Base-by-base conservation (phyloP, 2,329 filamentous ascomycete species). In the Fusarium humuli region DNA sequence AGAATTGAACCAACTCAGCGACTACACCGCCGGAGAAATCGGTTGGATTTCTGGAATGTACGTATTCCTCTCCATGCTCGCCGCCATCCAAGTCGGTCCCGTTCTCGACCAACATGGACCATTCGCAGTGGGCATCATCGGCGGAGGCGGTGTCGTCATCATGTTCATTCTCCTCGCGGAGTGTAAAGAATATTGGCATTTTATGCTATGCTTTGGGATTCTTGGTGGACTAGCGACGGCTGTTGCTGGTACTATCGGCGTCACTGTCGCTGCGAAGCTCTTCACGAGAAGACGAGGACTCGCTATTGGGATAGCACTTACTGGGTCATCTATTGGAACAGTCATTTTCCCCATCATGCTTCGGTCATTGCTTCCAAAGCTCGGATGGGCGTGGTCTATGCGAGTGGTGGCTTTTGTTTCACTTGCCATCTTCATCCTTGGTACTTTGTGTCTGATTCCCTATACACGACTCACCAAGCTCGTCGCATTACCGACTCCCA, bases 311-410 rank as follows among this genome's bases (percentile, higher is more conserved):
- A n/a, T 64, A 9, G 61, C 61, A 1, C 58, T 64, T 1, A 48
- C 48, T 0, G 61, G 58, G 0, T 63, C 61, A 5, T 64, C 61
- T 0, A 48, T 53, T 5, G 61, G 61, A 13, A 64, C 61, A 2
- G 61, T 63, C 1, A 63, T 64, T 1, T 64, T 64, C 6, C 61
- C 61, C 1, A 64, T 64, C 7, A 64, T 56, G 58, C 58, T 64
- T 8, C 58, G 58, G 2, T 64, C 61, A 2, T 9, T 64, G 1
- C 48, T 64, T 0, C 61, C 61, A 0, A 64, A 56, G 11, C 12
- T 64, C 2, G 61, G 61, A 0, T 64, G 61, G 61, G 37, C 48
- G 1, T 64, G 61, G 61, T 64, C 61, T 0, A 63, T 64, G 29
- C 44, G 61, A 22, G 12, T 63, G 3, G 3, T 64, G 0, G 61